Conservation (phyloP, 352 stramenopile species). For the Globisporangium cystogenes region DNA sequence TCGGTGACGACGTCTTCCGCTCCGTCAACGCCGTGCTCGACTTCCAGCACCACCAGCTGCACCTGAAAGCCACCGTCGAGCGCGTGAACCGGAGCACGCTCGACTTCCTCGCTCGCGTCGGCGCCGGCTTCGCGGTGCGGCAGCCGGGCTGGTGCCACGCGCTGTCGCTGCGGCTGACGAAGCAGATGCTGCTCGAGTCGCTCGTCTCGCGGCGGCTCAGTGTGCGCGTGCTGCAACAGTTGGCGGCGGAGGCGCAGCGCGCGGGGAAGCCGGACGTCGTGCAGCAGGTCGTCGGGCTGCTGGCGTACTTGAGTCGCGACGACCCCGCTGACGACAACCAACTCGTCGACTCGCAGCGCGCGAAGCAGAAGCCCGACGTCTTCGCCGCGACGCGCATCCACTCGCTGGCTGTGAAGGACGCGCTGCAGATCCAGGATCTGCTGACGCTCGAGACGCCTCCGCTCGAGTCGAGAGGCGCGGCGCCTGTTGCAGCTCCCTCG, state of each 20-base stretch:
- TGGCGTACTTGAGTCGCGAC: constrained; percentile 26
- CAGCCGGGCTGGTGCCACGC: constrained; percentile 25
- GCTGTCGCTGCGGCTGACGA: constrained; percentile 40
- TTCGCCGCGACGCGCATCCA: constrained; percentile 28
- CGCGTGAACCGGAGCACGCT: constrained; percentile 52
- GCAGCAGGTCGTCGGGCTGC: constrained; percentile 26
- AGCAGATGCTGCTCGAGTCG: constrained; percentile 53
- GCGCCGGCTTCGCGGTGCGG: constrained; percentile 26
- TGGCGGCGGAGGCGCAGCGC: constrained; percentile 29
- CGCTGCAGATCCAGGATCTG: constrained; percentile 31
- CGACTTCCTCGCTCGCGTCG: constrained; percentile 39
- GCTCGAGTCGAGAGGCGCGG: constrained; percentile 11
- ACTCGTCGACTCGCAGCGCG: neutral
- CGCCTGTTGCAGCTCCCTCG: neutral
- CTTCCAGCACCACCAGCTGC: constrained; percentile 31
- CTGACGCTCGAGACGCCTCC: constrained; percentile 8
- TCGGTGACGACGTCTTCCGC: constrained; percentile 42
- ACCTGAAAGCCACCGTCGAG: constrained; percentile 18
- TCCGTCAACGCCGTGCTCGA: constrained; percentile 50
- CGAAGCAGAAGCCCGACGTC: constrained; percentile 5
- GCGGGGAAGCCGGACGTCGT: constrained; percentile 18
- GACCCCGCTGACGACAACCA: neutral
- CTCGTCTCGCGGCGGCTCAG: constrained; percentile 38
- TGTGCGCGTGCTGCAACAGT: constrained; percentile 28
- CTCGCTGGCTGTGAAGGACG: constrained; percentile 21